These are phyloP conservation scores for Sporothrix euskadiensis DNA, from an alignment of 2,329 filamentous ascomycete genomes.

Conservation along the genomic window DNA sequence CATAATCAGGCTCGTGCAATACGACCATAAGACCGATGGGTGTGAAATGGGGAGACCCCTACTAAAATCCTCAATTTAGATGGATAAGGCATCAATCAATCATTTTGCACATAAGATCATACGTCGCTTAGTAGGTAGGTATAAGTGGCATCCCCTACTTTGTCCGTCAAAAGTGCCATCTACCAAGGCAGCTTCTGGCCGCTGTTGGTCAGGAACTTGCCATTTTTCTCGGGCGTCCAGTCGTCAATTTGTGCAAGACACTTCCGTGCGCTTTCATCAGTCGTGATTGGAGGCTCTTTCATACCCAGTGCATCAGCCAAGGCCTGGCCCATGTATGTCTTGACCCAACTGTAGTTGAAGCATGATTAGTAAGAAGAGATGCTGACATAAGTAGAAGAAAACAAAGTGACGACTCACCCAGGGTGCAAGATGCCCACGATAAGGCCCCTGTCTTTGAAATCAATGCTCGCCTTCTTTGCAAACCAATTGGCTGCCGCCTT, in stretches of 20 bases:
- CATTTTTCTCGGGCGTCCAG: slow-evolving; percentile 28
- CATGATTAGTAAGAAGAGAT: background rate
- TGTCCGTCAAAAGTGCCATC: background rate
- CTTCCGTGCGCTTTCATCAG: slow-evolving; percentile 34
- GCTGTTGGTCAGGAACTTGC: slow-evolving; percentile 31
- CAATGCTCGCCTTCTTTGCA: slow-evolving; percentile 34
- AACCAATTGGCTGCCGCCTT: slow-evolving; percentile 38
- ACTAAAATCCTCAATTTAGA: too few species aligned
- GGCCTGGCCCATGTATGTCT: slow-evolving; percentile 36
- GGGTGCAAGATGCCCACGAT: slow-evolving; percentile 37
- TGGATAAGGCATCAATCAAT: background rate
- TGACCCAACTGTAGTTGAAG: slow-evolving; percentile 2
- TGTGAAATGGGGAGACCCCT: too few species aligned
- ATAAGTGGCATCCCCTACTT: background rate
- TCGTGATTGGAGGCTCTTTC: slow-evolving; percentile 33
- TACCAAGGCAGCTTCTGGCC: slow-evolving; percentile 36
- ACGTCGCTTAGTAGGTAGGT: background rate
- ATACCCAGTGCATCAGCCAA: slow-evolving; percentile 36
- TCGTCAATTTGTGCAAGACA: slow-evolving; percentile 33
- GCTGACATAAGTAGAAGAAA: background rate
- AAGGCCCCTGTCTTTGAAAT: slow-evolving; percentile 31
- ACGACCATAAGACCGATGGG: too few species aligned
- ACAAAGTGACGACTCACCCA: slow-evolving; percentile 33
- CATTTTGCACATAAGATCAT: background rate
- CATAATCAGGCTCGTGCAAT: too few species aligned